phyloP scores from a whole-genome alignment of 345 rosid species.

The Camelina neglecta region DNA sequence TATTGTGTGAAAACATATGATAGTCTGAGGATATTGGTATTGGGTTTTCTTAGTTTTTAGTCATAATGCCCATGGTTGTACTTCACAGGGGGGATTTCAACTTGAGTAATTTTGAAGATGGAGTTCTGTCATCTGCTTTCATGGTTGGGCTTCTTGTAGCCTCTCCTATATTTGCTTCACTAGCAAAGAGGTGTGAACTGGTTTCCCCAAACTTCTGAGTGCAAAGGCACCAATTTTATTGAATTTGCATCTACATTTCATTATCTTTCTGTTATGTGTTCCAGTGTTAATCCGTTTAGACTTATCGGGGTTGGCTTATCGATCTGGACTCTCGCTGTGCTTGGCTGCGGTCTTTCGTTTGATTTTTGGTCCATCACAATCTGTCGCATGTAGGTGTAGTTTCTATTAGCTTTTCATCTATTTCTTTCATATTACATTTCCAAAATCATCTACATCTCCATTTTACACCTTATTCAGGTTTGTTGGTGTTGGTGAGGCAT shows the following conservation, averaged over 20 bases:
- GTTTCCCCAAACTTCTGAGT: neutral
- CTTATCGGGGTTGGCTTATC: slow-evolving; percentile 92
- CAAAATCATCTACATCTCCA: neutral
- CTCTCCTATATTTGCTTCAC: slow-evolving; percentile 90
- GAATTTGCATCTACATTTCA: slow-evolving; percentile 6
- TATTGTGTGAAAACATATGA: slow-evolving; percentile 8
- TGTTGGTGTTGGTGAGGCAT: slow-evolving; percentile 98
- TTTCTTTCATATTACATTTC: slow-evolving; percentile 3
- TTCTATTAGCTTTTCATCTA: slow-evolving; percentile 16
- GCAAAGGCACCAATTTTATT: neutral
- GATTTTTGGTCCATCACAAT: slow-evolving; percentile 83
- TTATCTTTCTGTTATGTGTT: slow-evolving; percentile 20
- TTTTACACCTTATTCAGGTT: slow-evolving; percentile 59
- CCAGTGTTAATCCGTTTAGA: slow-evolving; percentile 90
- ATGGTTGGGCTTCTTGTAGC: slow-evolving; percentile 96
- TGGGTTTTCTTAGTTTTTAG: slow-evolving; percentile 1
- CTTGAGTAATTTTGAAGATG: slow-evolving; percentile 89
- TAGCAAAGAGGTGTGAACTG: slow-evolving; percentile 72
- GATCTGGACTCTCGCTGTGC: slow-evolving; percentile 80
- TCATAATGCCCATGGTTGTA: slow-evolving; percentile 20
- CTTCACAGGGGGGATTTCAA: slow-evolving; percentile 73
- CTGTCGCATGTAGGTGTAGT: slow-evolving; percentile 78
- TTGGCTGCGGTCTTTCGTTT: slow-evolving; percentile 85
- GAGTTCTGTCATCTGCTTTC: slow-evolving; percentile 90
- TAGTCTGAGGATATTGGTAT: neutral